Evolutionary conservation across 2,329 filamentous ascomycete genomes (phyloP).

Genomic region (Arthrobotrys sphaeroides): DNA sequence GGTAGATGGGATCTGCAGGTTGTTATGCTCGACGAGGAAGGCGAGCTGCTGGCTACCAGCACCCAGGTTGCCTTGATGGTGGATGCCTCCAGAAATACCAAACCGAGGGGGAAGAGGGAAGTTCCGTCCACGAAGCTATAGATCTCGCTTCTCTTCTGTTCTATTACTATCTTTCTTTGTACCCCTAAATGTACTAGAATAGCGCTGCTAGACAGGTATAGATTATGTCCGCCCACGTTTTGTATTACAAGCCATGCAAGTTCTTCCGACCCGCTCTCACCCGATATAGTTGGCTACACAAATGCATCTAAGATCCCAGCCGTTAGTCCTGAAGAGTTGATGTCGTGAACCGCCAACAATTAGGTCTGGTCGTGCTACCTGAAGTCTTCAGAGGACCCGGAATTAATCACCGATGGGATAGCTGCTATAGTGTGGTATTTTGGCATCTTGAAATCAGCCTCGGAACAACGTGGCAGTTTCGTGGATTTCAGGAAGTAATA

Average conservation of each 20-base stretch:
- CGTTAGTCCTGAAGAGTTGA: background rate
- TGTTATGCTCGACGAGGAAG: constrained; percentile 70
- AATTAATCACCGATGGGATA: no score
- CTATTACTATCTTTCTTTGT: no score
- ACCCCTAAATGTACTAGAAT: background rate
- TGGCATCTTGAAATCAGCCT: no score
- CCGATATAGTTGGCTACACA: no score
- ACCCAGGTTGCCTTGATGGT: constrained; percentile 74
- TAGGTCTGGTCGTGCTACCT: no score
- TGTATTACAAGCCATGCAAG: constrained; percentile 3
- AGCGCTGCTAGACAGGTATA: background rate
- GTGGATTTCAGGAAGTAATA: no score
- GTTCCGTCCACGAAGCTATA: constrained; percentile 20
- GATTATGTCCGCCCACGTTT: background rate
- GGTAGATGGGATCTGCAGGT: constrained; percentile 80
- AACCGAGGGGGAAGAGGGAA: constrained; percentile 63
- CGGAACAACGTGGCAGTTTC: no score
- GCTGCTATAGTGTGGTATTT: no score
- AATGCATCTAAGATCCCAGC: background rate
- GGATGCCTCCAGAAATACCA: constrained; percentile 71
- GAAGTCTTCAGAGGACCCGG: no score
- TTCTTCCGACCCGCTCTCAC: background rate
- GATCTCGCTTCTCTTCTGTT: background rate
- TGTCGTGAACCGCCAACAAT: background rate
- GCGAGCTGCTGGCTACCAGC: constrained; percentile 74